phyloP scores from a whole-genome alignment of 257 asterid species.

The Linaria vulgaris region DNA sequence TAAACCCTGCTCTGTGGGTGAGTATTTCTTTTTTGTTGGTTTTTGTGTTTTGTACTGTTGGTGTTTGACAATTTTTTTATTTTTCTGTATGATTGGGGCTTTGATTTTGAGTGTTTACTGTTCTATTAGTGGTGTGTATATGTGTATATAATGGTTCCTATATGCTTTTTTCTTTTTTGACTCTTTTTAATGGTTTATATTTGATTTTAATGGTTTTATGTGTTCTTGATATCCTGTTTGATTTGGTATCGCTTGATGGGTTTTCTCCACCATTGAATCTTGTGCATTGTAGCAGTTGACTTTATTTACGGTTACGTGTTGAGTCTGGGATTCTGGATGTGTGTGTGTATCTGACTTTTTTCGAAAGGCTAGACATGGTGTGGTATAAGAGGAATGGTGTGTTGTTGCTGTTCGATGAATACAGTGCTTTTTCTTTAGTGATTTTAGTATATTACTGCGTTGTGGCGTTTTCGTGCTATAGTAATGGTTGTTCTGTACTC shows the following conservation, averaged over 20 bases:
- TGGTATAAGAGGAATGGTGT: background rate
- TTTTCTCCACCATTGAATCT: background rate
- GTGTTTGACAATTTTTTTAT: background rate
- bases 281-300: background rate
- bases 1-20: slow-evolving; percentile 13
- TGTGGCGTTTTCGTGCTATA: background rate
- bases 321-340: background rate
- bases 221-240: too few relatives aligned
- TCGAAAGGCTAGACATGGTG: background rate
- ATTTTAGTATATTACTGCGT: slow-evolving; percentile 9
- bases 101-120: slow-evolving; percentile 18
- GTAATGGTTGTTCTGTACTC: background rate
- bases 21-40: background rate
- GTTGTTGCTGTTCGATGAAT: background rate
- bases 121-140: slow-evolving; percentile 20
- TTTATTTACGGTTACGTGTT: background rate
- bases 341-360: slow-evolving; percentile 4
- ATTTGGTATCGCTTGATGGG: slow-evolving; percentile 19
- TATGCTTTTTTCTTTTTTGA: too few relatives aligned
- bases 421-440: background rate
- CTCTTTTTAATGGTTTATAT: too few relatives aligned
- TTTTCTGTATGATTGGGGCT: slow-evolving; percentile 2
- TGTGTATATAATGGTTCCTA: background rate
- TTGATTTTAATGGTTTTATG: too few relatives aligned
- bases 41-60: background rate